Conservation (phyloP, 2,329 filamentous ascomycete genomes). For the Claviceps maximensis region DNA sequence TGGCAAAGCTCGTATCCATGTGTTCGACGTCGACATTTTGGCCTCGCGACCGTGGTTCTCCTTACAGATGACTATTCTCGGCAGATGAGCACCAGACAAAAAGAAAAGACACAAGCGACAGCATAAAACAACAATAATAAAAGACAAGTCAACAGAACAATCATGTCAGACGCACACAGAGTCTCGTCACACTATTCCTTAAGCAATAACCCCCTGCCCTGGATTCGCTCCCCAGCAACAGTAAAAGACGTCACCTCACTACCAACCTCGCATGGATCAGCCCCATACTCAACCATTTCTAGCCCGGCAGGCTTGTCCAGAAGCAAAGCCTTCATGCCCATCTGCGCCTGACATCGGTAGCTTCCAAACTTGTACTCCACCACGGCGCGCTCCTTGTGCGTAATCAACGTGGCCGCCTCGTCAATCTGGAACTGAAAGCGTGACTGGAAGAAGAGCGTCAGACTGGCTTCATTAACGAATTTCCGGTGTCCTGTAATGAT, state of each 20-base stretch:
- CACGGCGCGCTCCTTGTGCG: slow-evolving; percentile 15
- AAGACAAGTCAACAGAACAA: not conserved
- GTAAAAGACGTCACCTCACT: slow-evolving; percentile 18
- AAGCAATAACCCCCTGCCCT: slow-evolving; percentile 14
- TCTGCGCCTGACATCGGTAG: slow-evolving; percentile 40
- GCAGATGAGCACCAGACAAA: not conserved
- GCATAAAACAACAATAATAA: too few relatives aligned
- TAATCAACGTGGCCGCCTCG: slow-evolving; percentile 20
- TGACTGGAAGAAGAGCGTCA: slow-evolving; percentile 27
- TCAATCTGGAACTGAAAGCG: slow-evolving; percentile 37
- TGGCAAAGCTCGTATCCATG: too few relatives aligned
- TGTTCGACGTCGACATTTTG: too few relatives aligned
- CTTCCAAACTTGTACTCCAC: slow-evolving; percentile 42
- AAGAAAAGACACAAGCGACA: not conserved
- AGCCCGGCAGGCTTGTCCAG: slow-evolving; percentile 21
- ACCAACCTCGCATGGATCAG: slow-evolving; percentile 25
- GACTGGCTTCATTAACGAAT: slow-evolving; percentile 29
- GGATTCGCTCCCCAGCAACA: slow-evolving; percentile 20
- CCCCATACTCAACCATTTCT: slow-evolving; percentile 25
- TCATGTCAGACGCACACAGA: not conserved
- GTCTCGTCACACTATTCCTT: not conserved
- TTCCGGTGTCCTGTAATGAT: slow-evolving; percentile 31
- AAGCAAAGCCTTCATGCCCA: slow-evolving; percentile 28
- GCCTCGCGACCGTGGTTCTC: too few relatives aligned
- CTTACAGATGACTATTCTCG: too few relatives aligned